Percentiles rank a stretch among this genome's conserved stretches.
phyloP scores from a whole-genome alignment of 2,329 filamentous ascomycete species.

The Colletotrichum noveboracense region DNA sequence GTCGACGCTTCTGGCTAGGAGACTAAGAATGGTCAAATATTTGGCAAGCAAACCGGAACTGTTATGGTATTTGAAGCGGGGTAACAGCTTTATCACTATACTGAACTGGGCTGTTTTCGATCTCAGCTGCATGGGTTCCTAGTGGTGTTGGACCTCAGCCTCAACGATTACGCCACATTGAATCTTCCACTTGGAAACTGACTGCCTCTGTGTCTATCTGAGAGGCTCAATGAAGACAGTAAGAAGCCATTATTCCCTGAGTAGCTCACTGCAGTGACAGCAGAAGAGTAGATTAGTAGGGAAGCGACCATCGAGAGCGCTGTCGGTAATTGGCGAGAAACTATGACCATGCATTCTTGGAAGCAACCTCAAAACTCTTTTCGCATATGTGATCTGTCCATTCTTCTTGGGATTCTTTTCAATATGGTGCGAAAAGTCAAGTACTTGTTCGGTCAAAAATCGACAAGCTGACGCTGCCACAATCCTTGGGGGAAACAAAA shows the following conservation, averaged over 20 bases:
- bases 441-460: not conserved
- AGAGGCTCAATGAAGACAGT: not conserved
- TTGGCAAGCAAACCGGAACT: not conserved
- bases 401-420: rapidly evolving
- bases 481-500: not conserved
- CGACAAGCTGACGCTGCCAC: not conserved
- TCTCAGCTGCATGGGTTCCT: not conserved
- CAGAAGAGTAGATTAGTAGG: not conserved
- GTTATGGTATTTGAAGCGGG: not conserved
- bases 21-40: not conserved
- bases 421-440: not conserved
- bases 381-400: not conserved
- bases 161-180: not conserved
- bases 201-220: not conserved
- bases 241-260: not conserved
- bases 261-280: not conserved
- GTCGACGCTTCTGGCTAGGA: not conserved
- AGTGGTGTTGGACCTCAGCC: not conserved
- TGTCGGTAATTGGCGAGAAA: not conserved
- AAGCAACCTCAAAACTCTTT: not conserved
- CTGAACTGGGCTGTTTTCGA: not conserved
- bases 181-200: not conserved
- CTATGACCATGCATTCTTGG: not conserved
- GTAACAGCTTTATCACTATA: not conserved
- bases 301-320: not conserved